Evolutionary conservation across 306 rosid species (phyloP).

Genomic region (Prunus padus): DNA sequence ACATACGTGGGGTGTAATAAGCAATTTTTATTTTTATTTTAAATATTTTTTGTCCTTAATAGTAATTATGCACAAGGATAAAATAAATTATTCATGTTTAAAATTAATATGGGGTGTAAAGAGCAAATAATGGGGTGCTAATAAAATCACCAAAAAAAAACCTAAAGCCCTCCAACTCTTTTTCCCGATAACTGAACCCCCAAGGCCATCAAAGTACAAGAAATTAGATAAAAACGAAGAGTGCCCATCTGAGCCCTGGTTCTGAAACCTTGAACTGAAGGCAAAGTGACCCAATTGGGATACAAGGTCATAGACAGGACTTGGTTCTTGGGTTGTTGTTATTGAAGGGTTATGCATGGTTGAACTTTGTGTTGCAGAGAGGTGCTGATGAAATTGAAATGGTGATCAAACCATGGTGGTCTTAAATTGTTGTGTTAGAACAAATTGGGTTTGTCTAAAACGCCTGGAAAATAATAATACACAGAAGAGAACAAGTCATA

Average conservation of each 20-base stretch:
- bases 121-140: no score
- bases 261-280: constrained; percentile 36
- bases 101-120: no score
- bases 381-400: neutral
- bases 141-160: no score
- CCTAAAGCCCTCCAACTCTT: no score
- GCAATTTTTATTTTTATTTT: no score
- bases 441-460: constrained; percentile 14
- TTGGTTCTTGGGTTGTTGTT: constrained; percentile 46
- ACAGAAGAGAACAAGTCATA: neutral
- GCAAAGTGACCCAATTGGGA: constrained; percentile 57
- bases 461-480: neutral
- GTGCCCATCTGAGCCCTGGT: constrained; percentile 37
- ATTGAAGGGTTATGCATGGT: constrained; percentile 53
- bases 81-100: no score
- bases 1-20: no score
- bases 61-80: no score
- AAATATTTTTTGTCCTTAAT: no score
- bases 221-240: constrained; percentile 45
- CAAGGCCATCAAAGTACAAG: constrained; percentile 35
- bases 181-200: constrained; percentile 17
- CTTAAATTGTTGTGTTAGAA: neutral
- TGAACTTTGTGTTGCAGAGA: neutral
- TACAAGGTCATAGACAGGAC: constrained; percentile 43
- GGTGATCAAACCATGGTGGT: constrained; percentile 18